Percentiles rank a stretch among this genome's conserved stretches.
Evolutionary conservation across 2,329 filamentous ascomycete species (phyloP).

Genomic region (Tolypocladium tropicale): DNA sequence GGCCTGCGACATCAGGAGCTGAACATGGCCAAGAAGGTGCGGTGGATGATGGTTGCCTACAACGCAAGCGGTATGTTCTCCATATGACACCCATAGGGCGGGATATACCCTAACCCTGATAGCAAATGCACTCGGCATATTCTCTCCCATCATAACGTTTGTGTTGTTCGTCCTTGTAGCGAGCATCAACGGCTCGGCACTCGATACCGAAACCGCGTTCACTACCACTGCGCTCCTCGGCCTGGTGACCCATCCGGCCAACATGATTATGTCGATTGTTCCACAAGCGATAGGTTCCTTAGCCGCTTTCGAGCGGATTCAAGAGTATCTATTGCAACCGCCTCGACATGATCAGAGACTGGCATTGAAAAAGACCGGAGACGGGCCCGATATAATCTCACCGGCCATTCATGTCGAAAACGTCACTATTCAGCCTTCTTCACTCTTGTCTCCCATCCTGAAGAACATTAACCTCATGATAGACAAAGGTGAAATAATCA

Average conservation of each 20-base stretch:
- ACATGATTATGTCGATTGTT: conserved; percentile 32
- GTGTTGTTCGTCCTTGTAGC: conserved; percentile 22
- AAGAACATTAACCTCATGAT: not conserved
- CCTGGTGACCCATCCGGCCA: conserved; percentile 30
- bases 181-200: conserved; percentile 3
- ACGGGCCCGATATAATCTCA: conserved; percentile 14
- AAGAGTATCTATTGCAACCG: conserved; percentile 19
- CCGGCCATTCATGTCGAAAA: not conserved
- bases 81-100: not conserved
- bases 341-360: conserved; percentile 3
- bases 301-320: conserved; percentile 26
- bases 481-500: not conserved
- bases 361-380: not conserved
- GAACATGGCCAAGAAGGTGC: conserved; percentile 15
- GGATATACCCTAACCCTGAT: not conserved
- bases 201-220: conserved; percentile 27
- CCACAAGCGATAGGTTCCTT: conserved; percentile 21
- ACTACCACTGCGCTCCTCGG: conserved; percentile 26
- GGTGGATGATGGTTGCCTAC: conserved; percentile 30
- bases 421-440: not conserved
- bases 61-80: conserved; percentile 26
- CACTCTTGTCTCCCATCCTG: not conserved
- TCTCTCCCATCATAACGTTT: conserved; percentile 27
- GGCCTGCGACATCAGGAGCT: conserved; percentile 20
- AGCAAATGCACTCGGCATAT: conserved; percentile 32